Conservation (phyloP, 2,329 filamentous ascomycete species). For the Orbilia quercus region DNA sequence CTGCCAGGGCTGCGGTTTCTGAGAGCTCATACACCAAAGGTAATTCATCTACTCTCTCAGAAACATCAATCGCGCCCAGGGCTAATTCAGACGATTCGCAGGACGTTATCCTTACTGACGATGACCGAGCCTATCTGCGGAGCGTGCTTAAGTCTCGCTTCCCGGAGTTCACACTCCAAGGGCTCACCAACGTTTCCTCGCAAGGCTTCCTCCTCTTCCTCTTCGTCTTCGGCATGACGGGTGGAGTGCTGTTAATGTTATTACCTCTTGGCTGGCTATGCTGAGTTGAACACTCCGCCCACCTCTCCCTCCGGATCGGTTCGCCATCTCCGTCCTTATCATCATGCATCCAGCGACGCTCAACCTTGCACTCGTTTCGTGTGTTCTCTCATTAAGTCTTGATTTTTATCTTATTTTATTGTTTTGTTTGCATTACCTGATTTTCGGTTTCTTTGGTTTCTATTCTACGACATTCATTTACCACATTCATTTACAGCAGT, state of each 20-base stretch:
- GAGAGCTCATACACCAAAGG: constrained; percentile 18
- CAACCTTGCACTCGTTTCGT: constrained; percentile 6
- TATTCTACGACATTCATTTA: background rate
- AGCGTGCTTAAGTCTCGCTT: constrained; percentile 10
- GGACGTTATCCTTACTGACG: constrained; percentile 16
- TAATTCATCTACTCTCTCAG: constrained; percentile 22
- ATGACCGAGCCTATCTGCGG: constrained; percentile 14
- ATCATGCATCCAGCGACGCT: background rate
- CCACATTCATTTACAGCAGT: background rate
- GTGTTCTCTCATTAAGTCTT: background rate
- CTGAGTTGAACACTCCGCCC: background rate
- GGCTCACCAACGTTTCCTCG: constrained; percentile 2
- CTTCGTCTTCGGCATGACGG: constrained; percentile 13
- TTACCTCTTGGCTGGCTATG: constrained; percentile 31
- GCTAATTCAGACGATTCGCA: constrained; percentile 16
- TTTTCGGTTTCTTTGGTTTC: background rate
- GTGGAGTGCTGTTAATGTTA: constrained; percentile 10
- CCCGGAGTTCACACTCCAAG: background rate
- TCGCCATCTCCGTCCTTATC: background rate
- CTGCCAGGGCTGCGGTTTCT: constrained; percentile 18
- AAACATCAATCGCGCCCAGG: constrained; percentile 11
- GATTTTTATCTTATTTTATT: background rate
- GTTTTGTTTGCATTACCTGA: constrained; percentile 4
- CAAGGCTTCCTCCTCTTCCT: constrained; percentile 19
- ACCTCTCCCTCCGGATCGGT: background rate